Percentiles rank a stretch among this genome's conserved stretches.
These are phyloP conservation scores for Canna indica DNA, from an alignment of 176 grass and related monocot species.

Conservation along the genomic window DNA sequence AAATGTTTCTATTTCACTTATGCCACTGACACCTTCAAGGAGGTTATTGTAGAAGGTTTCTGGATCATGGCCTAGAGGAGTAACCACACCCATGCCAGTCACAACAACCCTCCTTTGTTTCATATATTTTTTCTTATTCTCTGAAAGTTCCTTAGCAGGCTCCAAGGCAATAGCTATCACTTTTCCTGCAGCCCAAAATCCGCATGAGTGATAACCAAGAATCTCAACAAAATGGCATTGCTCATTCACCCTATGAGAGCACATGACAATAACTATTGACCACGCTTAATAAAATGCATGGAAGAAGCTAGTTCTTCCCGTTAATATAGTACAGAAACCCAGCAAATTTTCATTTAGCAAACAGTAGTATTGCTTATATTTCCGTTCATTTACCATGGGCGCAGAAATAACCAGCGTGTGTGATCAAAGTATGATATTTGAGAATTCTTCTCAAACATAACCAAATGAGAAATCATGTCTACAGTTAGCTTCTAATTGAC, in stretches of 20 bases:
- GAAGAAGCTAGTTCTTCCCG: no score
- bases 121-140: conserved; percentile 56
- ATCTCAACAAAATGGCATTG: neutral
- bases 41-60: conserved; percentile 87
- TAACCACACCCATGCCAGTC: conserved; percentile 95
- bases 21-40: conserved; percentile 74
- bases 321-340: no score
- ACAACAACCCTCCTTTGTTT: conserved; percentile 97
- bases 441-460: neutral
- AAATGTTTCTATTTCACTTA: conserved; percentile 93
- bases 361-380: no score
- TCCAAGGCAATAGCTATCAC: conserved; percentile 74
- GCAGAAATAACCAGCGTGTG: no score
- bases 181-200: conserved; percentile 33
- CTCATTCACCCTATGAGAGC: neutral
- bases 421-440: no score
- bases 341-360: no score
- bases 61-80: conserved; percentile 92
- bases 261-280: neutral
- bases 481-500: no score
- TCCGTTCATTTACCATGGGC: no score
- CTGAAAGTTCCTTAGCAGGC: conserved; percentile 47
- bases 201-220: neutral
- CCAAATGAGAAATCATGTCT: neutral
- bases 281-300: no score